Evolutionary conservation across 805 yeast genomes (phyloP), one percentile per base, ranked within the genome.

Genomic region (Wickerhamomyces xylosicus): DNA sequence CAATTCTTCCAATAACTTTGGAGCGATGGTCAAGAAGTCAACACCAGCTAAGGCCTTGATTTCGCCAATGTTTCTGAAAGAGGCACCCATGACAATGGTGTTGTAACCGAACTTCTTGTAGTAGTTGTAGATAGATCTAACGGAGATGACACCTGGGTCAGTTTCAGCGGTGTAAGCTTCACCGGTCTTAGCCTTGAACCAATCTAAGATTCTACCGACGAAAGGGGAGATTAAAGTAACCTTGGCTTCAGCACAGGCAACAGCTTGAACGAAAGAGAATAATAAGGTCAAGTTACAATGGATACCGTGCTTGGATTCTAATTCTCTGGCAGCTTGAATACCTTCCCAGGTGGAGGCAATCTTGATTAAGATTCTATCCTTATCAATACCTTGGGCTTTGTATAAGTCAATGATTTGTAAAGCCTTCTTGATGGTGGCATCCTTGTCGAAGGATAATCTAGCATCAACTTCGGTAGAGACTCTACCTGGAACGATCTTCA

Each of bases 21-120:
- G 97, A 54, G 97, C 74, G 57, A 92, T 87, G 61, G 99, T 92
- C 68, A 92, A 74, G 77, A 70, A 87, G 65, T 92, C 99, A 60
- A 85, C 80, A 65, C 99, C 99, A 43, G 98, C 97, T 56, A 92
- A 74, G 54, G 94, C 95, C 67, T 80, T 82, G 68, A 92, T 85
- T 72, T 90, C 98, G 53, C 87, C 95, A 47, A 71, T 66, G 74
- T 89, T 92, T 79, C 99, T 90, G 87, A 92, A 90, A 44, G 97
- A 90, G 44, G 99, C 99, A 68, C 98, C 99, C 99, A 92, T 92
- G 60, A 92, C 97, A 61, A 92, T 89, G 64, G 99, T 92, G 57
- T 90, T 75, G 79, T 92, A 92, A 54, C 81, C 90, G 67, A 66
- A 85, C 72, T 90, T 90, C 81, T 92, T 92, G 84, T 92, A 92